phyloP scores from a whole-genome alignment of 805 yeast genomes.

The Isabelozyma pseudorhagii region DNA sequence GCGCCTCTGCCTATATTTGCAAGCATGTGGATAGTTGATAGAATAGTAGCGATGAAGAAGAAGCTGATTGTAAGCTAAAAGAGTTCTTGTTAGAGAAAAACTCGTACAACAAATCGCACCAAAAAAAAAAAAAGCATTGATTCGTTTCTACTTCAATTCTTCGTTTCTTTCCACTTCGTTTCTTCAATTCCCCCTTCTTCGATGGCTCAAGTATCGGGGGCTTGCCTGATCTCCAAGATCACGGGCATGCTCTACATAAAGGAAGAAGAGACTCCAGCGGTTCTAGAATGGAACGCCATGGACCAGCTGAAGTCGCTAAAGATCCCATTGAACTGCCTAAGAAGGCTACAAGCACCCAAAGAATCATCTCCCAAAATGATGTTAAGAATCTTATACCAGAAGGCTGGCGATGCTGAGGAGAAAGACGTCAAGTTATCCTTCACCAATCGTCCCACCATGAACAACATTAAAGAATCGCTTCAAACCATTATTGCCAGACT shows the following conservation, averaged over 20 bases:
- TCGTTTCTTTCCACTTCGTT: background rate
- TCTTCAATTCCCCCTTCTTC: slow-evolving; percentile 10
- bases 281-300: slow-evolving; percentile 42
- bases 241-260: slow-evolving; percentile 39
- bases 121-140: background rate
- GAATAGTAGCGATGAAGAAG: too few relatives aligned
- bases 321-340: slow-evolving; percentile 33
- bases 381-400: slow-evolving; percentile 52
- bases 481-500: slow-evolving; percentile 69
- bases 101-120: too few relatives aligned
- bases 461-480: slow-evolving; percentile 61
- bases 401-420: slow-evolving; percentile 27
- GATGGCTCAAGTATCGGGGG: slow-evolving; percentile 31
- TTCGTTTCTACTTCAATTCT: background rate
- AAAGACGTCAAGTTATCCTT: slow-evolving; percentile 51
- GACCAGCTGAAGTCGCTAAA: slow-evolving; percentile 32
- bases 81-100: too few relatives aligned
- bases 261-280: slow-evolving; percentile 41
- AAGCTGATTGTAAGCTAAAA: too few relatives aligned
- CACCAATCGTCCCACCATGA: slow-evolving; percentile 73
- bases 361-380: slow-evolving; percentile 65
- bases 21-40: too few relatives aligned
- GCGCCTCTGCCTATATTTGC: too few relatives aligned
- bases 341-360: slow-evolving; percentile 66
- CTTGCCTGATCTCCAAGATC: slow-evolving; percentile 38